phyloP scores from a whole-genome alignment of 352 stramenopile genomes.

The Phytopythium aichiense region DNA sequence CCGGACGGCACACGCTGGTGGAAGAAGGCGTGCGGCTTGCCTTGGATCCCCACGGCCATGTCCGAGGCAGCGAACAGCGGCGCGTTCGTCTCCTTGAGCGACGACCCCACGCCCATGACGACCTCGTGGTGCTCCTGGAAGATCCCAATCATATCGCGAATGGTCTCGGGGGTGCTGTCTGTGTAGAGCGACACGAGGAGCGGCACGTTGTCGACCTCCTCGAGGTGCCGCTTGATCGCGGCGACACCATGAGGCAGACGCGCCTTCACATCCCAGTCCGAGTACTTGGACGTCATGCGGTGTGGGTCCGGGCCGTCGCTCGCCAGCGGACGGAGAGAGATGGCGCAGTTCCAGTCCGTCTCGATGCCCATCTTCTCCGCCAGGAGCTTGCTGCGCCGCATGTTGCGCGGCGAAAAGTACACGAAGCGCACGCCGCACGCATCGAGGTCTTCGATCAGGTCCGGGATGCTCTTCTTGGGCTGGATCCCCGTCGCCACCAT shows the following conservation, averaged over 20 bases:
- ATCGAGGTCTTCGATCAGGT: constrained; percentile 94
- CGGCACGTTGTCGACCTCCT: constrained; percentile 98
- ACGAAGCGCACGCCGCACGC: constrained; percentile 96
- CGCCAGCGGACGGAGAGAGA: constrained; percentile 93
- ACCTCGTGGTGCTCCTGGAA: constrained; percentile 87
- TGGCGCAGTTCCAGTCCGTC: constrained; percentile 98
- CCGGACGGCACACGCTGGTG: constrained; percentile 56
- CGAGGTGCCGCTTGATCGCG: constrained; percentile 94
- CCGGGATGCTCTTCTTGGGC: constrained; percentile 92
- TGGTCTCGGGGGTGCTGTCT: constrained; percentile 94
- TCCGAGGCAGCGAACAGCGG: constrained; percentile 75
- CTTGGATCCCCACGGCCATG: constrained; percentile 63
- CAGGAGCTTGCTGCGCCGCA: constrained; percentile 95
- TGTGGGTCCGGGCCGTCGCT: constrained; percentile 90
- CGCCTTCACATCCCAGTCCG: constrained; percentile 96
- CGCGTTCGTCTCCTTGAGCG: constrained; percentile 71
- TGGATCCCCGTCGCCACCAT: constrained; percentile 95
- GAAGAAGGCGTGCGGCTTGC: constrained; percentile 65
- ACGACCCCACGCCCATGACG: constrained; percentile 75
- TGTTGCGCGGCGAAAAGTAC: constrained; percentile 99
- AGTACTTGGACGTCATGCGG: constrained; percentile 97
- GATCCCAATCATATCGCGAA: constrained; percentile 91
- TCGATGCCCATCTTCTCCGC: constrained; percentile 99
- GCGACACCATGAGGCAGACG: constrained; percentile 94
- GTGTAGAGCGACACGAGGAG: constrained; percentile 98